phyloP scores from a whole-genome alignment of 1,284 basidiomycete species.

The Naganishia liquefaciens region DNA sequence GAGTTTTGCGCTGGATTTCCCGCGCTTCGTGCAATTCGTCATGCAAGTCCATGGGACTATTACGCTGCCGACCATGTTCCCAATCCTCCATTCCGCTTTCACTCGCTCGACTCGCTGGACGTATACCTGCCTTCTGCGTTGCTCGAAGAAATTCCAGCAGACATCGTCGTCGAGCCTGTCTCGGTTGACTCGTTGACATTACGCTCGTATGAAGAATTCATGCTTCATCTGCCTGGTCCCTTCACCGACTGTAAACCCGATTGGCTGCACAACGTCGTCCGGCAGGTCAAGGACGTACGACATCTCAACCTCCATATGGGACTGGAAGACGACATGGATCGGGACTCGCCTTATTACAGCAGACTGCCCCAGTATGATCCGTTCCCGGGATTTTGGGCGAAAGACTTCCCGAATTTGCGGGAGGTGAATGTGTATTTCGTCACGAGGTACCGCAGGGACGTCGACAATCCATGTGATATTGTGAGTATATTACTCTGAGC shows the following conservation, averaged over 20 bases:
- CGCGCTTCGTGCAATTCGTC: conserved; percentile 9
- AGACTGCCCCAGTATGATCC: conserved; percentile 11
- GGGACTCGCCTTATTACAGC: conserved; percentile 4
- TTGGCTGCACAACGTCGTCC: conserved; percentile 22
- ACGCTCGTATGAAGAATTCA: conserved; percentile 22
- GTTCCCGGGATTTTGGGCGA: conserved; percentile 15
- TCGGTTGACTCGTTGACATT: conserved; percentile 16
- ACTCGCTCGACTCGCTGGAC: conserved; percentile 12
- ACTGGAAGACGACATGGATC: conserved; percentile 19
- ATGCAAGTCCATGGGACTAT: conserved; percentile 10
- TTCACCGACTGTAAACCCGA: conserved; percentile 8
- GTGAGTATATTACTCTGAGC: not conserved
- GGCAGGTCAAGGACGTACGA: conserved; percentile 21
- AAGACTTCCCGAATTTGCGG: conserved; percentile 15
- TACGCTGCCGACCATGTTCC: conserved; percentile 14
- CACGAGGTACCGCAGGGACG: conserved; percentile 13
- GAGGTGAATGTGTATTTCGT: conserved; percentile 14
- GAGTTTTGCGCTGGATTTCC: conserved; percentile 6
- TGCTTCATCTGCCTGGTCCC: conserved; percentile 24
- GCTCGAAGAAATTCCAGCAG: not conserved
- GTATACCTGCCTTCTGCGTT: conserved; percentile 15
- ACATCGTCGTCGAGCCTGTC: not conserved
- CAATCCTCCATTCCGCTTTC: conserved; percentile 16
- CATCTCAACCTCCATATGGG: conserved; percentile 22
- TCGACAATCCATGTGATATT: conserved; percentile 16